phyloP scores from a whole-genome alignment of 176 grass and related monocot genomes.

The Avena sativa region DNA sequence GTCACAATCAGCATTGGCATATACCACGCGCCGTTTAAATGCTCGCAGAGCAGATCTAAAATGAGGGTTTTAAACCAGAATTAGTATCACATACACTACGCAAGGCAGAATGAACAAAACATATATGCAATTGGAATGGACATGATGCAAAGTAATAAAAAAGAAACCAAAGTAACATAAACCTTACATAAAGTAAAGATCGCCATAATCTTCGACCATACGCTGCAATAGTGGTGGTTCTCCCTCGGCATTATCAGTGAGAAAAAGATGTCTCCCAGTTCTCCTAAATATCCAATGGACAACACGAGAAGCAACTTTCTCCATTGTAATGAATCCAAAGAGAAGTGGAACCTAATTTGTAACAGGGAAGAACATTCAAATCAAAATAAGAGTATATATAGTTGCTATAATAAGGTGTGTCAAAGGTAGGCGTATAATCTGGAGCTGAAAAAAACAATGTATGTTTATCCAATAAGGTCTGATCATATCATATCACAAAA shows the following conservation, averaged over 20 bases:
- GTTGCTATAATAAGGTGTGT: neutral
- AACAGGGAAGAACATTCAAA: conserved; percentile 17
- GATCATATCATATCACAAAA: neutral
- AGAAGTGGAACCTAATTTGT: conserved; percentile 79
- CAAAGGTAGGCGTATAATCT: neutral
- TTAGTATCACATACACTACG: conserved; percentile 15
- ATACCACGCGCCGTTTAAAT: conserved; percentile 71
- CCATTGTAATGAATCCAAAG: conserved; percentile 76
- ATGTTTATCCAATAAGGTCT: neutral
- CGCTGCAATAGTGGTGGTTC: conserved; percentile 72
- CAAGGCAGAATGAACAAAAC: neutral
- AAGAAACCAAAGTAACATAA: conserved; percentile 37
- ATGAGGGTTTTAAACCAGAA: neutral
- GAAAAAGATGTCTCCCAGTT: conserved; percentile 95
- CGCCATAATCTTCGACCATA: conserved; percentile 74
- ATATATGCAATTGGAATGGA: neutral
- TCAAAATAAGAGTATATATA: conserved; percentile 6
- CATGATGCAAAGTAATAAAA: conserved; percentile 5
- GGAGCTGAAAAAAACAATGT: neutral
- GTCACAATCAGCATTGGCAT: conserved; percentile 84
- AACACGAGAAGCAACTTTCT: conserved; percentile 71
- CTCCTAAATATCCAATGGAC: conserved; percentile 92
- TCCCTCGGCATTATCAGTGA: conserved; percentile 79
- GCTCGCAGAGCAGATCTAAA: conserved; percentile 74
- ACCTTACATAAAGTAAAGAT: conserved; percentile 86